Base-by-base conservation (phyloP, 768 basidiomycete species). In the Leccinum disarticulatum region DNA sequence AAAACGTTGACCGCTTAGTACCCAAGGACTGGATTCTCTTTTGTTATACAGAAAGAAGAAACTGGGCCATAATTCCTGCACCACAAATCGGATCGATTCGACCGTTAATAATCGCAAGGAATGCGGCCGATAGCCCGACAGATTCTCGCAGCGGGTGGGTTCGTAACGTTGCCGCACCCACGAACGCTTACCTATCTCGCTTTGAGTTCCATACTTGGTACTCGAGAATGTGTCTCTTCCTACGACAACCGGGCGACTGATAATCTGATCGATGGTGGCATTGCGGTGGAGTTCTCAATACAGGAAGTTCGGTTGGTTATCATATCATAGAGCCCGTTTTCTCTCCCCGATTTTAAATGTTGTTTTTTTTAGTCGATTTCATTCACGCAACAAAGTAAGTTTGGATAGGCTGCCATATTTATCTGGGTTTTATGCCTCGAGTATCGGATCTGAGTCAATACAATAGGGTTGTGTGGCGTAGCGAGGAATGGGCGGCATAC, bases 381-480 rank as follows among this genome's bases (percentile, higher is more conserved):
- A 35, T 59, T 13, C 51, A 55, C 48, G 27, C 31, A 41, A 43
- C 41, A 43, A 43, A 50, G 28, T 9, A 31, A 53, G 17, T 27
- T 43, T 13, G 51, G 27, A 50, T 50, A 27, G 27, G 22, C 22
- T 28, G 46, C 41, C 25, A 8, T 4, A 53, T 52, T 54, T 7
- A 28, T 55, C 61, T 27, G 28, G 56, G 50, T 55, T 56, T 55
- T n/a, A 41, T 41, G 3, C 9, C 41, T 41, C n/a, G 41, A 41
- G 41, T 43, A 51, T 55, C 50, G 54, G 57, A 62, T 56, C 30
- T 31, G 54, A 60, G 64, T 49, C 55, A 62, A 27, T 22, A n/a
- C 55, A 62, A 27, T 22, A n/a, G 13, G 52, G 54, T 62, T 59
- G 56, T 62, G 66, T 68, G 67, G 68, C 67, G 68, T 65, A 59